These are phyloP conservation scores for Zoysia japonica DNA, from an alignment of 176 grass and related monocot species.

Conservation along the genomic window DNA sequence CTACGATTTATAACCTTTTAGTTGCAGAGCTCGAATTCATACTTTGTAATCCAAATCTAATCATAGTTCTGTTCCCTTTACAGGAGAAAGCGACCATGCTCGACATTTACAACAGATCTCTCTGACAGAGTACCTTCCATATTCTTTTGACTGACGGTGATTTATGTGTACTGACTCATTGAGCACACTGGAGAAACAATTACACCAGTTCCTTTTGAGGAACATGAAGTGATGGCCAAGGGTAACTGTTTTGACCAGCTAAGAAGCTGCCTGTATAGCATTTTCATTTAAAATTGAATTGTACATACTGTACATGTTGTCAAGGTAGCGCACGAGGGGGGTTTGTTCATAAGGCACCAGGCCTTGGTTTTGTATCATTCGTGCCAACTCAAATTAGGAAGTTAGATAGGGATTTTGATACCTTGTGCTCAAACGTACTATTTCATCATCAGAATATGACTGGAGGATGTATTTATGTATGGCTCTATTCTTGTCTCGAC, in stretches of 20 bases:
- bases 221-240: constrained; percentile 27
- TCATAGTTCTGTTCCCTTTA: constrained; percentile 49
- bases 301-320: constrained; percentile 61
- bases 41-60: constrained; percentile 35
- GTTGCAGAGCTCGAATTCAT: background rate
- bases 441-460: background rate
- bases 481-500: background rate
- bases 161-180: constrained; percentile 41
- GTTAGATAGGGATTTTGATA: constrained; percentile 44
- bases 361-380: constrained; percentile 48
- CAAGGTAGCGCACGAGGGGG: constrained; percentile 29
- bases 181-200: constrained; percentile 35
- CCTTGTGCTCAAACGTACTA: constrained; percentile 22
- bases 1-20: constrained; percentile 10
- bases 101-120: constrained; percentile 67
- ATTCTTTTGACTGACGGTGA: constrained; percentile 45
- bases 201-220: constrained; percentile 35
- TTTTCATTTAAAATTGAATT: constrained; percentile 12
- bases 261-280: constrained; percentile 16
- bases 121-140: constrained; percentile 40
- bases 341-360: constrained; percentile 35
- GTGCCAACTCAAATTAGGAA: constrained; percentile 38
- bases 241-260: constrained; percentile 28
- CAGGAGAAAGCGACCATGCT: constrained; percentile 81
- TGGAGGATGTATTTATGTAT: constrained; percentile 13